Base-by-base conservation (phyloP, 1,139 yeast genomes). In the Pichia sp. region DNA sequence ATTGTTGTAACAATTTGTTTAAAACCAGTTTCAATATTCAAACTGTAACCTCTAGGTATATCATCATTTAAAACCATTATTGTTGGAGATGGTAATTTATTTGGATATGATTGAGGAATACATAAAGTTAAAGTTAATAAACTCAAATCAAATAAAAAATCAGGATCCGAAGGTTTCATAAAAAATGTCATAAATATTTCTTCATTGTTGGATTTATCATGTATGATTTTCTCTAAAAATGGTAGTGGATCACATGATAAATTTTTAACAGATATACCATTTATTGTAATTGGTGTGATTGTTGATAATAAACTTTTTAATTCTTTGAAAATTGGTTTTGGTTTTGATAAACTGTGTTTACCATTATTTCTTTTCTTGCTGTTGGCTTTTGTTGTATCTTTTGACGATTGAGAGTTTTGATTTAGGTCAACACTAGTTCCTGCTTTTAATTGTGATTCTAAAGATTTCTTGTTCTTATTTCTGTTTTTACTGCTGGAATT, bases 1-100 rank as follows among this genome's bases (percentile, higher is more conserved):
- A 77, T 70, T 7, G 70, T 60, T 15, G 60, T 63, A 11, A 73
- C 78, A 27, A 82, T 79, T 45, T 68, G 64, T 44, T 68, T 70
- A 62, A 80, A 85, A 8, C 89, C 92, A 12, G 67, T 57, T 58
- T 85, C 92, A 15, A 85, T 70, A 56, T 84, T 84, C 16, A 77
- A 70, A 15, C 87, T 77, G 61, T 68, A 80, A 0, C 92, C 92
- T 50, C 80, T 68, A 1, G 92, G 89, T n/a, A 85, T 81, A 40
- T 82, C 87, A 25, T 74, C 73, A 61, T 83, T 83, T 44, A 79
- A 68, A 6, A 85, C 83, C 43, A 69, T 67, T 2, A 79, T 68
- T 6, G 73, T 63, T 1, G 82, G 81, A 24, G 56, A 52, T 8
- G 56, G 52, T 26, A 55, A 59, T 26, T 61, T 62, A 37, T 64